Base-by-base conservation (phyloP, 441 rosid species). In the Erysimum cheiri region DNA sequence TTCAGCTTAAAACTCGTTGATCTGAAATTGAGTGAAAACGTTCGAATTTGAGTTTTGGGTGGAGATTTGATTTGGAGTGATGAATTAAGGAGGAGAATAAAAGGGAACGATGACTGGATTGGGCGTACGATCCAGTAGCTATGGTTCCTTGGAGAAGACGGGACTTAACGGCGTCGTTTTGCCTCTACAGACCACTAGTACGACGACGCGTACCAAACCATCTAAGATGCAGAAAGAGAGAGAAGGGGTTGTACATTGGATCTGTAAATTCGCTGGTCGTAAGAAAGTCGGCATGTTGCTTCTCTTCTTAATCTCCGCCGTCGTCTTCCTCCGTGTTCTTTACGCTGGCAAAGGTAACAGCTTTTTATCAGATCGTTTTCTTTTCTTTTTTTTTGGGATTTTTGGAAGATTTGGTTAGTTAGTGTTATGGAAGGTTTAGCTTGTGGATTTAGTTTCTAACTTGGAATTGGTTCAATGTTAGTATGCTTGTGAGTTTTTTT, bases 111-210 rank as follows among this genome's bases (percentile, higher is more conserved):
- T 90, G 96, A 90, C 78, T 73, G 94, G 94, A 73, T 79, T 90
- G 86, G 98, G 98, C 57, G 86, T 92, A 75, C 96, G 97, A 55
- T 87, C 97, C 66, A 83, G 96, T 70, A 94, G 99, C 83, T 88
- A 87, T 83, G 97, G 97, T 58, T 90, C 94, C 69, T 84, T 92
- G 89, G 97, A 90, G 73, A 90, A 85, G 80, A 82, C 81, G 72
- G 80, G 82, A 61, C 91, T 83, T 56, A 84, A 92, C 78, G 87
- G 84, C 62, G 77, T 75, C 66, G 80, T 66, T 70, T 83, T 81
- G 71, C 91, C 97, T 5, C 58, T 84, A 24, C 92, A 83, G 56
- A 69, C 56, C 28, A 74, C 71, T 36, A 58, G 12, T 0, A 53
- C 84, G 12, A 62, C 86, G 35, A 69, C 69, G 47, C 88, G 94